Evolutionary conservation across 2,329 filamentous ascomycete genomes (phyloP), one percentile per base, ranked within the genome.

Genomic region (Pseudonectria buxi): DNA sequence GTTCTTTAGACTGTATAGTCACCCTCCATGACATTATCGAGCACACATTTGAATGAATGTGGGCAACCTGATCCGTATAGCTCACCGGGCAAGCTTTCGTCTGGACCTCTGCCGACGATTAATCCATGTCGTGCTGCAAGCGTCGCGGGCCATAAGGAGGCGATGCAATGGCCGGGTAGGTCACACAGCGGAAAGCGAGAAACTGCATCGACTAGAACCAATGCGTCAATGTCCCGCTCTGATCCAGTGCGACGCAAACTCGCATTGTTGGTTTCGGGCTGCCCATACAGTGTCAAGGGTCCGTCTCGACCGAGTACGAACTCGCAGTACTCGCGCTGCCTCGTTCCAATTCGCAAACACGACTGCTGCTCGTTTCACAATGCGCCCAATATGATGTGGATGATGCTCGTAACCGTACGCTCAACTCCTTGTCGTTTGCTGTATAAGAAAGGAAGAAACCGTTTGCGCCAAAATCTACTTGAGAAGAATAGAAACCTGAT

Each of bases 401-500:
- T 26, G 31, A 35, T 34, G 25, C 34, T 40, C 28, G 28, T 32
- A 36, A 29, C 39, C 30, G 24, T 38, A 33, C 25, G 29, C 32
- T 39, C 35, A 49, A 45, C 47, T 42, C 44, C 40, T 40, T 31
- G 30, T 34, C 32, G 43, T 39, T 50, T 51, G 41, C 45, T 50
- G 41, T 45, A 35, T 42, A 33, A 33, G 26, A 45, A 34, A 41
- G 35, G 41, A 22, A 12, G 37, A 40, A 43, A 37, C 24, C 26
- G 38, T 27, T 44, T 35, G 43, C 42, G 28, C 14, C 30, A 27
- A 29, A 12, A 36, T 62, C 46, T 62, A 63, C 50, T 51, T 58
- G 31, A 62, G 43, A 36, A 63, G 51, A 34, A 63, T 57, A 25
- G 61, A 62, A 35, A 54, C 53, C 60, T 63, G 14, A 24, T 15